Evolutionary conservation across 78 protist genomes (phyloP).

Genomic region (Dictyostelium firmibasis): DNA sequence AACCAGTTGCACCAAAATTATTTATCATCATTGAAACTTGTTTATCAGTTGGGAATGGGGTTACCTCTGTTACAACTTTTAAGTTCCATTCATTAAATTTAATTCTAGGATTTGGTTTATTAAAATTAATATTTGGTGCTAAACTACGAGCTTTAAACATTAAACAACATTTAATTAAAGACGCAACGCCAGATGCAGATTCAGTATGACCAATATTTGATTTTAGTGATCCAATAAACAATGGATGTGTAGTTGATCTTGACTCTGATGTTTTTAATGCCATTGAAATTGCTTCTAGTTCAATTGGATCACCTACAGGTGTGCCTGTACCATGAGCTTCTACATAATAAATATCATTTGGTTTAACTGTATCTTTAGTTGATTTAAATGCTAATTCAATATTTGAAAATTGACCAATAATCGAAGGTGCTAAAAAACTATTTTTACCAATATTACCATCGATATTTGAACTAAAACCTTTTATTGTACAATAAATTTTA

Average conservation of each 20-base stretch:
- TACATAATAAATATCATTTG: conserved; percentile 32
- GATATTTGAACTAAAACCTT: conserved; percentile 5
- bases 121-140: conserved; percentile 20
- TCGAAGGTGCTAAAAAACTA: not conserved
- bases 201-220: conserved; percentile 48
- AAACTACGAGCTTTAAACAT: conserved; percentile 17
- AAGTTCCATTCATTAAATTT: conserved; percentile 36
- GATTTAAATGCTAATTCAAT: conserved; percentile 56
- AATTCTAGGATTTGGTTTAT: not conserved
- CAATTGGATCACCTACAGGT: conserved; percentile 18
- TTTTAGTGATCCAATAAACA: conserved; percentile 21
- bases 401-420: not conserved
- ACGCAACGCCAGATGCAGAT: conserved; percentile 32
- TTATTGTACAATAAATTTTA: conserved; percentile 17
- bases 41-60: not conserved
- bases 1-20: conserved; percentile 39
- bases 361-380: not conserved
- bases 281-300: not conserved
- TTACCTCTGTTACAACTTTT: not conserved
- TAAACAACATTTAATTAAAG: not conserved
- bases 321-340: conserved; percentile 83
- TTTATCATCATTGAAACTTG: not conserved
- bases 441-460: not conserved
- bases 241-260: not conserved
- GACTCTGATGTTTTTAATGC: not conserved